Percentiles rank a stretch among this genome's conserved stretches.
phyloP scores from a whole-genome alignment of 768 basidiomycete genomes.

The Postia placenta region DNA sequence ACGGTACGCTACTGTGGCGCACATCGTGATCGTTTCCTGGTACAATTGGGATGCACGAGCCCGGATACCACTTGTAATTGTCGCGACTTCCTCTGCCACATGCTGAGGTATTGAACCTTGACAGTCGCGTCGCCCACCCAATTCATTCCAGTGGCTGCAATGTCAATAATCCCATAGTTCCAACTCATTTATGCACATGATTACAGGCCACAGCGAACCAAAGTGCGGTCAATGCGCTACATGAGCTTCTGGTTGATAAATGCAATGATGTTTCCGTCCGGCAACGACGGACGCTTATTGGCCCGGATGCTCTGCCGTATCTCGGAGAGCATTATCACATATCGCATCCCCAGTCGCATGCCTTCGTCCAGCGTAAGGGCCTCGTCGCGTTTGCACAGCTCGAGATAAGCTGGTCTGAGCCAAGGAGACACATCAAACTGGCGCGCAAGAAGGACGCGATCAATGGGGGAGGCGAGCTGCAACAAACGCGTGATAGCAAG shows the following conservation, averaged over 20 bases:
- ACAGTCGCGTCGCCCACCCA: no score
- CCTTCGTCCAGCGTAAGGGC: conserved; percentile 15
- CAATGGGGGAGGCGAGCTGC: conserved; percentile 11
- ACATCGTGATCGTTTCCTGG: no score
- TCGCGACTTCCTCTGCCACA: no score
- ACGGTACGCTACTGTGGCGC: no score
- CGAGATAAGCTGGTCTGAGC: conserved; percentile 10
- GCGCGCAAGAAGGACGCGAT: conserved; percentile 16
- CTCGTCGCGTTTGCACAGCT: conserved; percentile 12
- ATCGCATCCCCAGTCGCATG: conserved; percentile 10
- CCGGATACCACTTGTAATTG: no score
- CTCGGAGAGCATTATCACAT: conserved; percentile 14
- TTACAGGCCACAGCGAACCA: no score
- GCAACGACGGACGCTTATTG: neutral
- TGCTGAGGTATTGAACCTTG: no score
- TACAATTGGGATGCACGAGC: no score
- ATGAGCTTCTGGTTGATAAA: conserved; percentile 2
- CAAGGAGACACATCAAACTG: conserved; percentile 10
- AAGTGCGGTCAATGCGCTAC: neutral
- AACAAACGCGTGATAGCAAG: conserved; percentile 26
- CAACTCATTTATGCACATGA: no score
- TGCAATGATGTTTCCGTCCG: conserved; percentile 2
- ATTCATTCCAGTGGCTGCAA: no score
- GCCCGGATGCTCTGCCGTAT: conserved; percentile 11
- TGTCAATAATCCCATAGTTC: no score